phyloP scores from a whole-genome alignment of 2,329 filamentous ascomycete genomes.

The Penicillium occitanis region DNA sequence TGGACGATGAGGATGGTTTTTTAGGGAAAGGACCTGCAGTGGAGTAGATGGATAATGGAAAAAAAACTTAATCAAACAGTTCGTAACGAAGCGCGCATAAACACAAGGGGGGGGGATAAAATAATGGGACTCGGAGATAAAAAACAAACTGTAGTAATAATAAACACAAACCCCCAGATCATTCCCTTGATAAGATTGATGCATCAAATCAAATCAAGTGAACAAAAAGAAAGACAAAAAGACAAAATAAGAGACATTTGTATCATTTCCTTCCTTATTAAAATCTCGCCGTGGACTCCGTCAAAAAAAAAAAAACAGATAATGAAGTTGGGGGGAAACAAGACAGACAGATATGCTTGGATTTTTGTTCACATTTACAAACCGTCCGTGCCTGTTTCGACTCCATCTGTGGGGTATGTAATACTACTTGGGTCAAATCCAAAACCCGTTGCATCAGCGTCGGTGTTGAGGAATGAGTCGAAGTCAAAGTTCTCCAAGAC shows the following conservation, averaged over 20 bases:
- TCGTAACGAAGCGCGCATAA: background rate
- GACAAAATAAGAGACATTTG: constrained; percentile 21
- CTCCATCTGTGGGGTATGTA: constrained; percentile 41
- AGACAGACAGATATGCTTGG: constrained; percentile 12
- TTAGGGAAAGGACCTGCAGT: background rate
- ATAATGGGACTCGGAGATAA: background rate
- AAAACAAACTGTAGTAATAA: background rate
- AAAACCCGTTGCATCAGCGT: constrained; percentile 44
- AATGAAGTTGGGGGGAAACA: constrained; percentile 15
- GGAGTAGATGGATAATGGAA: no score
- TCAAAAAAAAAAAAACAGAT: background rate
- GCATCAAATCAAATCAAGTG: background rate
- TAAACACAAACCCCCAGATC: background rate
- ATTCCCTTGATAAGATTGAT: background rate
- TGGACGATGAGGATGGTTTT: background rate
- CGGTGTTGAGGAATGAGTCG: constrained; percentile 64
- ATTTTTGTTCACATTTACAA: constrained; percentile 11
- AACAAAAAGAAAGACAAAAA: constrained; percentile 18
- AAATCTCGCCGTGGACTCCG: constrained; percentile 11
- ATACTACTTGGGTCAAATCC: constrained; percentile 45
- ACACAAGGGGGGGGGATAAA: background rate
- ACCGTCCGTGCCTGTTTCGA: constrained; percentile 39
- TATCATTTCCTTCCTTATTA: constrained; percentile 16
- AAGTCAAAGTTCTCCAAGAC: constrained; percentile 62
- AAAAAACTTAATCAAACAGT: background rate